phyloP scores from a whole-genome alignment of 1,139 yeast species.

The Pneumocystis canis region DNA sequence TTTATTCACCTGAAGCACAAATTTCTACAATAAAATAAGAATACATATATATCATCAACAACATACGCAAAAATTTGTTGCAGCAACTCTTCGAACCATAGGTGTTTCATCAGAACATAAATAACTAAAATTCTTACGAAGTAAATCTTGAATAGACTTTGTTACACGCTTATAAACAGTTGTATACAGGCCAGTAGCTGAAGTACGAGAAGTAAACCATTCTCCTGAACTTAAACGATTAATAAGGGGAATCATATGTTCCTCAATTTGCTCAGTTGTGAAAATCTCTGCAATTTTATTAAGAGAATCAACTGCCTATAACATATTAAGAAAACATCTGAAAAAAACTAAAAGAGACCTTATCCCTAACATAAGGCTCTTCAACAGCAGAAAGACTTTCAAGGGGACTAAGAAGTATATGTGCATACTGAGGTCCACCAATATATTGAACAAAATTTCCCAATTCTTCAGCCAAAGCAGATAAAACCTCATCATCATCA shows the following conservation, averaged over 20 bases:
- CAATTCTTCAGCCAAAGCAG: constrained; percentile 80
- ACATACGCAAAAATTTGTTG: constrained; percentile 62
- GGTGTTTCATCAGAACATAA: constrained; percentile 87
- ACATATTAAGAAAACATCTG: background rate
- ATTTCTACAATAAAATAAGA: constrained; percentile 14
- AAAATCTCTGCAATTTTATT: constrained; percentile 55
- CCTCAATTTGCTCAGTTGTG: constrained; percentile 49
- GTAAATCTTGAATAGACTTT: constrained; percentile 34
- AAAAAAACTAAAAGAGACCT: constrained; percentile 19
- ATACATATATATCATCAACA: constrained; percentile 28
- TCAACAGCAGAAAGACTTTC: constrained; percentile 84
- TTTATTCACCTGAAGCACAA: constrained; percentile 22
- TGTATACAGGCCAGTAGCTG: constrained; percentile 79
- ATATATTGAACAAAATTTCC: constrained; percentile 75
- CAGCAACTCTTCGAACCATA: constrained; percentile 94
- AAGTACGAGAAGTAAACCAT: constrained; percentile 90
- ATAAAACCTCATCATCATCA: constrained; percentile 95
- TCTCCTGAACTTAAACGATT: constrained; percentile 70
- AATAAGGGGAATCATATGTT: constrained; percentile 59
- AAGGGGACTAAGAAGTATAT: constrained; percentile 67
- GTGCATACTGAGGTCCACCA: constrained; percentile 73
- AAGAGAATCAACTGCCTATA: constrained; percentile 65
- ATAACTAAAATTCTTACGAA: constrained; percentile 53
- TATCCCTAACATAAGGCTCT: constrained; percentile 94
- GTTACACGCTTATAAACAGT: constrained; percentile 51